Evolutionary conservation across 495 filamentous ascomycete species (phyloP), one percentile per base, ranked within the genome.

Genomic region (Podospora bellae-mahoneyi): DNA sequence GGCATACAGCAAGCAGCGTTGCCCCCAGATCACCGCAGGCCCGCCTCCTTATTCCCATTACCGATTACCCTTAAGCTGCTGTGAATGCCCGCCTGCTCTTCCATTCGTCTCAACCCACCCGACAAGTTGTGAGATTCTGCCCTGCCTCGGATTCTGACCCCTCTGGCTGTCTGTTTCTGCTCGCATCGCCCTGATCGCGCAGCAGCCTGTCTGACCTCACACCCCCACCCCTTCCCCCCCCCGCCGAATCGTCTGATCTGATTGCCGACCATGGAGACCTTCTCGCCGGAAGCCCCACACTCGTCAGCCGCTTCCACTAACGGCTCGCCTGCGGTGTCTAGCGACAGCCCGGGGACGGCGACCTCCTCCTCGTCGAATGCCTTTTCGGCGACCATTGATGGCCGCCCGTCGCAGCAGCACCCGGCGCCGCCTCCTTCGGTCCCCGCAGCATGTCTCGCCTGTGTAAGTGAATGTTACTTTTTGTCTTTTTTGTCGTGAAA

Each of bases 391-490:
- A 79, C 77, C 73, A 71, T 64, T 66, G 73, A 75, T 60, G 67
- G 64, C 73, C 73, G 71, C 68, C 9, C 53, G 58, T 71, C 73
- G 48, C 78, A 76, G 67, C 65, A 66, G 64, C 55, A 58, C n/a
- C 60, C 73, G 5, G 69, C 74, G 54, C 70, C 78, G 70, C 73
- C 76, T 62, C 77, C 77, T 32, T 77, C 81, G 54, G 81, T 84
- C 30, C 78, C 80, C 66, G 80, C 81, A 32, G 81, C 81, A 58
- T 84, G 81, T 74, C 78, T 82, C 55, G 78, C 79, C 53, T 84
- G 81, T 74, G 81, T 84, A 73, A 78, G 81, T 83, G 64, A 54
- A 71, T 56, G 60, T 68, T 60, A 10, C 54, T n/a, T 54, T n/a
- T 23, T 68, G 54, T 72, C 73, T 64, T 74, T 63, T n/a, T 44